These are phyloP conservation scores for Hsuehochloa calcarea DNA, from an alignment of 176 grass and related monocot species.

Conservation along the genomic window DNA sequence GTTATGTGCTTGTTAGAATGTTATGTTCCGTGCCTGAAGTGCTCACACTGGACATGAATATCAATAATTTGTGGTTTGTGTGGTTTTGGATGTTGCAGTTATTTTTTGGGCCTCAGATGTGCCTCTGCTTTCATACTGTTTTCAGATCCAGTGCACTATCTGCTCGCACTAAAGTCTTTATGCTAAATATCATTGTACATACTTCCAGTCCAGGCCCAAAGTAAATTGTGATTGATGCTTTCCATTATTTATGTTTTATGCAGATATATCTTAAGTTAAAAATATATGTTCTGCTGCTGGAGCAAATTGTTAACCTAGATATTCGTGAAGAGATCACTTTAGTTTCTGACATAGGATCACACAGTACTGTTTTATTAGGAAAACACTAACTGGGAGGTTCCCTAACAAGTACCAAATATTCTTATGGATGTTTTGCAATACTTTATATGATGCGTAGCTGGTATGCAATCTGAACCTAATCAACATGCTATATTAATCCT, in stretches of 20 bases:
- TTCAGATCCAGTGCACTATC: not conserved
- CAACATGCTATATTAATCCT: not conserved
- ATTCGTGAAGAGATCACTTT: not conserved
- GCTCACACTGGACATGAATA: not conserved
- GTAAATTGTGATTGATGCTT: not conserved
- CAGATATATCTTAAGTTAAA: not conserved
- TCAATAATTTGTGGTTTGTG: not conserved
- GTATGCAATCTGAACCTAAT: not conserved
- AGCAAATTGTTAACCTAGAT: not conserved
- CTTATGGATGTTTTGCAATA: not conserved
- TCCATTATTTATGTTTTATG: not conserved
- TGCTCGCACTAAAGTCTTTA: not conserved
- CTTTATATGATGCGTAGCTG: not conserved
- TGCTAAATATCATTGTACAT: conserved; percentile 15
- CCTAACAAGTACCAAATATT: not conserved
- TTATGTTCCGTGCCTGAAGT: not conserved
- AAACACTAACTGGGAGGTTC: not conserved
- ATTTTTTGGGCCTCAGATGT: not conserved
- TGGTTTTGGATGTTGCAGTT: not conserved
- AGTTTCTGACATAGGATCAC: not conserved
- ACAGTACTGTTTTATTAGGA: not conserved
- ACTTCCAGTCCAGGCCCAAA: not conserved
- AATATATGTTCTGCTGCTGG: not conserved
- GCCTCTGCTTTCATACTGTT: not conserved
- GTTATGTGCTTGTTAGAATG: not conserved